These are phyloP conservation scores for Populus tomentosa DNA, from an alignment of 441 rosid species.

Conservation along the genomic window DNA sequence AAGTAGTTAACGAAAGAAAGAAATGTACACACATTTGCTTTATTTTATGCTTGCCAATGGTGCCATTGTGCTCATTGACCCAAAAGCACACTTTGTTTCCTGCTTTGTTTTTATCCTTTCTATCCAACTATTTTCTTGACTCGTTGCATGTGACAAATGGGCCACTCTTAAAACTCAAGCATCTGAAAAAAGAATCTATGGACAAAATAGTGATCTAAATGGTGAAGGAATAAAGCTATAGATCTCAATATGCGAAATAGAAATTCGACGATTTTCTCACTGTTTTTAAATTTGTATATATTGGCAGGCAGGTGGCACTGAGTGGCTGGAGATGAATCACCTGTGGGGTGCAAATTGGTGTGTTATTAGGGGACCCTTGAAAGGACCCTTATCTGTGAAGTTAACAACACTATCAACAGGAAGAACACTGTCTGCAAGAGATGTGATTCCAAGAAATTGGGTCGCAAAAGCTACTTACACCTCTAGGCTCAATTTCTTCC, in stretches of 20 bases:
- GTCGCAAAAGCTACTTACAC: slow-evolving; percentile 82
- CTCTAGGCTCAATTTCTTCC: slow-evolving; percentile 74
- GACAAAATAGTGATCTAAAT: neutral
- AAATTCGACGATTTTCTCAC: neutral
- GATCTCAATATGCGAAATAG: neutral
- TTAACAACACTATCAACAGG: slow-evolving; percentile 66
- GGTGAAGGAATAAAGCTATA: neutral
- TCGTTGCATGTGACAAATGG: slow-evolving; percentile 26
- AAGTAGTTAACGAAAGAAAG: neutral
- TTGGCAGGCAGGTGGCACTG: slow-evolving; percentile 58
- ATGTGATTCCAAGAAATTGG: slow-evolving; percentile 83
- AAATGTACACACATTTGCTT: neutral
- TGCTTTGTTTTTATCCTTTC: slow-evolving; percentile 4
- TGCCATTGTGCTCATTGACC: neutral
- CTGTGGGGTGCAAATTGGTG: slow-evolving; percentile 97
- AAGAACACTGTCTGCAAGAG: slow-evolving; percentile 71
- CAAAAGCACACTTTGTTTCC: slow-evolving; percentile 13
- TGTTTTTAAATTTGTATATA: neutral
- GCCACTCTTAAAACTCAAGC: slow-evolving; percentile 9
- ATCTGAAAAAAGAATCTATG: neutral
- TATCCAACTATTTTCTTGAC: slow-evolving; percentile 1
- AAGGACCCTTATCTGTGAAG: slow-evolving; percentile 90
- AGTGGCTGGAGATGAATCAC: slow-evolving; percentile 90
- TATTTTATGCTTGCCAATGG: neutral
- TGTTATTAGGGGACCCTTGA: slow-evolving; percentile 52